Percentiles rank a stretch among this genome's conserved stretches.
Conservation (phyloP, 2,329 filamentous ascomycete species). For the Dothideomycetes sp. region DNA sequence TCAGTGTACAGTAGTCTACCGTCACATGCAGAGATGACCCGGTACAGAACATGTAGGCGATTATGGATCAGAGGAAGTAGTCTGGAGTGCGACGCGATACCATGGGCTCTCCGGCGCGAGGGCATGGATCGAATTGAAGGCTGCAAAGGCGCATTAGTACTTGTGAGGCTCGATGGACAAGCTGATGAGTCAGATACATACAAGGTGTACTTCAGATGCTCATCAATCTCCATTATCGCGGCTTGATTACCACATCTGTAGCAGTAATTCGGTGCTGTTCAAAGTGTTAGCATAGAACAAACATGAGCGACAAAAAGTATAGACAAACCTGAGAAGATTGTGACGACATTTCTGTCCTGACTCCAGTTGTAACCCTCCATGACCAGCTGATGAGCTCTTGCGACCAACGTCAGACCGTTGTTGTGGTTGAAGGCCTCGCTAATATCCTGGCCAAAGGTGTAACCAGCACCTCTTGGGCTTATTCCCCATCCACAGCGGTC, state of each 20-base stretch:
- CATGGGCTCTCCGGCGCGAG: constrained; percentile 95
- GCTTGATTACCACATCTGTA: constrained; percentile 98
- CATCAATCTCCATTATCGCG: constrained; percentile 99
- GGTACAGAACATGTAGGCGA: neutral
- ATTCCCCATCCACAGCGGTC: constrained; percentile 56
- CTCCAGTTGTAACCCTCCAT: constrained; percentile 99
- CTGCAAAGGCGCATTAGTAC: constrained; percentile 37
- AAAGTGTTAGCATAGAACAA: constrained; percentile 17
- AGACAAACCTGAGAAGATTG: constrained; percentile 81
- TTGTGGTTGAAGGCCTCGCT: constrained; percentile 99
- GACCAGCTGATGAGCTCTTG: constrained; percentile 91
- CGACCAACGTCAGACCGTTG: constrained; percentile 91
- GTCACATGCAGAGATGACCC: neutral
- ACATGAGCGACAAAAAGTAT: constrained; percentile 12
- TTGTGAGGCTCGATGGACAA: neutral
- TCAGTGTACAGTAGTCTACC: constrained; percentile 9
- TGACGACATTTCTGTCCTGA: constrained; percentile 94
- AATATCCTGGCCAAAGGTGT: constrained; percentile 59
- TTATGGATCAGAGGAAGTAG: constrained; percentile 78
- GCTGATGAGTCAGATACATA: constrained; percentile 41
- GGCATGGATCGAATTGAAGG: constrained; percentile 98
- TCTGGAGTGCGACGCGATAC: constrained; percentile 90
- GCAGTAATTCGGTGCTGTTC: constrained; percentile 60
- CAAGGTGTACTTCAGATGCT: constrained; percentile 99
- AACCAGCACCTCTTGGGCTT: constrained; percentile 50